Evolutionary conservation across 2,329 filamentous ascomycete genomes (phyloP), one percentile per base, ranked within the genome.

Genomic region (Talaromyces sp.): DNA sequence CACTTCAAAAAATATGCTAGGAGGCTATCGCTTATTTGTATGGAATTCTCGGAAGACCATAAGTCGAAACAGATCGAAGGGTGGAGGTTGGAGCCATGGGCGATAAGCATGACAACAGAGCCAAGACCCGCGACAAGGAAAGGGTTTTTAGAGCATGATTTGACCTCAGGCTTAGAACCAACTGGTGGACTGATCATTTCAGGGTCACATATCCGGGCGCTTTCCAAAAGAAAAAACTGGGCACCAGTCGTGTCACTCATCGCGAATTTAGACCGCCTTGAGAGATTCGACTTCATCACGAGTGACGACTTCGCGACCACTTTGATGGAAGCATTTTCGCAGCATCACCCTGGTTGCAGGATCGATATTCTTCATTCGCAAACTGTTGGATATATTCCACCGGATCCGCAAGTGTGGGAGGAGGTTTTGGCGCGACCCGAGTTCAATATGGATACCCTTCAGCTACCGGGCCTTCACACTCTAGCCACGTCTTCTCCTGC

Each of bases 381-480:
- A 47, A 14, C 16, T 3, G 49, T 49, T 5, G 30, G 16, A 24
- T 14, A 35, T 10, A 43, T 33, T 29, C 29, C 45, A 16, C 44
- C 24, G 9, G 2, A 29, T 44, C 22, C 30, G 22, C 24, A 27
- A 42, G 3, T 35, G 22, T 45, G 19, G 6, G 3, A n/a, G 13
- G 7, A 20, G 5, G 16, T 17, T 22, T 17, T 1, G 5, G 22
- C 5, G 8, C 14, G 24, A 7, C 35, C 13, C 29, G 42, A 42
- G 29, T 52, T 55, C 35, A 40, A 49, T 49, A 10, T 50, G 16
- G 27, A 50, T 30, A 37, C 41, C 33, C 49, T 56, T 42, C 42
- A 16, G 7, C 36, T 47, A n/a, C 30, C 46, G 14, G 30, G n/a
- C 9, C 41, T 52, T 2, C 33, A 52, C 32, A 43, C 22, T 27